Conservation (phyloP, 805 yeast genomes). For the Candida xyloterini region DNA sequence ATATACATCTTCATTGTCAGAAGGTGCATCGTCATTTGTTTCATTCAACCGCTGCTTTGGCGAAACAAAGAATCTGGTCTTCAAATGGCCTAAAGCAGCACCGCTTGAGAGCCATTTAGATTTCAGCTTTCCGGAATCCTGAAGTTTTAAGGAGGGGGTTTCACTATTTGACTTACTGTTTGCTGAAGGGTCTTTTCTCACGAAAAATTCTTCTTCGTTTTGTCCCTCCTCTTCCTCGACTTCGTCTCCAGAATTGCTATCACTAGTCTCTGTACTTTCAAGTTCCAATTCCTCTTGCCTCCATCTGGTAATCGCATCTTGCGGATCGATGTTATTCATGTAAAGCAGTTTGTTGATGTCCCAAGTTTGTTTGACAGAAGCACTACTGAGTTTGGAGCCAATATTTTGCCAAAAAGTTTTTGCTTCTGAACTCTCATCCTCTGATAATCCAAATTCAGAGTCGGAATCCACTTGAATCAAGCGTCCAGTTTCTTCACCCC, state of each 20-base stretch:
- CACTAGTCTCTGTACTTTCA: conserved; percentile 15
- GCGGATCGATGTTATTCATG: conserved; percentile 71
- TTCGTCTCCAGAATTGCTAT: too few relatives aligned
- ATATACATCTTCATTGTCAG: conserved; percentile 48
- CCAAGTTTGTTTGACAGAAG: conserved; percentile 56
- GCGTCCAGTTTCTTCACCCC: too few relatives aligned
- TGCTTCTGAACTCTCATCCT: conserved; percentile 39
- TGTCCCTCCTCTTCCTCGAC: conserved; percentile 40
- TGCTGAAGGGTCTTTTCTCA: conserved; percentile 36
- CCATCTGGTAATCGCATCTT: conserved; percentile 73
- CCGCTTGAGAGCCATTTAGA: conserved; percentile 39
- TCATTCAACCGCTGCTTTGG: conserved; percentile 41
- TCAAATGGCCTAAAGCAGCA: conserved; percentile 40
- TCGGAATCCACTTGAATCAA: conserved; percentile 42
- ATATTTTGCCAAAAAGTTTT: conserved; percentile 40
- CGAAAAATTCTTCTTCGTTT: conserved; percentile 56
- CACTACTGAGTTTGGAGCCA: conserved; percentile 62
- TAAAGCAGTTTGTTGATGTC: conserved; percentile 80
- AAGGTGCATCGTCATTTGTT: conserved; percentile 33
- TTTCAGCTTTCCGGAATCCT: conserved; percentile 42
- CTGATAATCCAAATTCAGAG: conserved; percentile 40
- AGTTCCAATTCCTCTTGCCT: conserved; percentile 47
- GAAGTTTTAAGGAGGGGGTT: conserved; percentile 34
- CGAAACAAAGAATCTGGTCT: conserved; percentile 50
- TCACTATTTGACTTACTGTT: conserved; percentile 17